phyloP scores from a whole-genome alignment of 768 basidiomycete species.

The Sistotremastrum niveocremeum region DNA sequence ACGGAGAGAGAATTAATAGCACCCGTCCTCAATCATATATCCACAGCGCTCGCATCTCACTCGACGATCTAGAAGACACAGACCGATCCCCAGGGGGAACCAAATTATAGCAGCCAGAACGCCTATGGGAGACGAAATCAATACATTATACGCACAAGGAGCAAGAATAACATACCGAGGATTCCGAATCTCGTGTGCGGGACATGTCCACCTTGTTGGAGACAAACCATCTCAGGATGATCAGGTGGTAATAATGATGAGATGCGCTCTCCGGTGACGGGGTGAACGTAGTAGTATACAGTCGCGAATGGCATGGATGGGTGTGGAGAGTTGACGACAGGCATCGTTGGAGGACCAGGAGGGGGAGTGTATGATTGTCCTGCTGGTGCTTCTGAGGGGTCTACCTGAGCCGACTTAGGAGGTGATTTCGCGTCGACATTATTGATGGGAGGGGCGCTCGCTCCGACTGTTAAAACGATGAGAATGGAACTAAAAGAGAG shows the following conservation, averaged over 20 bases:
- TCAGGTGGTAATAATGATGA: conserved; percentile 57
- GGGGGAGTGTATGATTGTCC: conserved; percentile 11
- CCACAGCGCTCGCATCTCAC: conserved; percentile 50
- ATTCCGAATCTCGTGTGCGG: conserved; percentile 52
- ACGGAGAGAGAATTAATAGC: conserved; percentile 3
- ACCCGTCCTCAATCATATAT: conserved; percentile 22
- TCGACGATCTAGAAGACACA: conserved; percentile 62
- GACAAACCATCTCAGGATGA: conserved; percentile 75
- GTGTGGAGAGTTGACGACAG: background rate
- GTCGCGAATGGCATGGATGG: conserved; percentile 16
- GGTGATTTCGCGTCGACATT: too few species aligned
- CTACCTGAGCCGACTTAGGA: too few species aligned
- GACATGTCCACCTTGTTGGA: conserved; percentile 64
- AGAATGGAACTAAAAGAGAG: background rate
- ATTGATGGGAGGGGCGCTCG: too few species aligned
- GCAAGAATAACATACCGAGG: conserved; percentile 35
- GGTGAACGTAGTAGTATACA: conserved; percentile 59
- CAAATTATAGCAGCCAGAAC: conserved; percentile 72
- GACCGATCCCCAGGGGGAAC: conserved; percentile 74
- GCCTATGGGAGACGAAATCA: conserved; percentile 26
- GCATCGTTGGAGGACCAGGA: conserved; percentile 16
- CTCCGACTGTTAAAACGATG: too few species aligned
- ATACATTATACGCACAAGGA: background rate
- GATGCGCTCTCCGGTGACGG: conserved; percentile 40
- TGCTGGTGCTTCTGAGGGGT: background rate